Percentiles rank a stretch among this genome's conserved stretches.
These are phyloP conservation scores for Psidium friedrichsthalianum DNA, from an alignment of 345 rosid species.

Conservation along the genomic window DNA sequence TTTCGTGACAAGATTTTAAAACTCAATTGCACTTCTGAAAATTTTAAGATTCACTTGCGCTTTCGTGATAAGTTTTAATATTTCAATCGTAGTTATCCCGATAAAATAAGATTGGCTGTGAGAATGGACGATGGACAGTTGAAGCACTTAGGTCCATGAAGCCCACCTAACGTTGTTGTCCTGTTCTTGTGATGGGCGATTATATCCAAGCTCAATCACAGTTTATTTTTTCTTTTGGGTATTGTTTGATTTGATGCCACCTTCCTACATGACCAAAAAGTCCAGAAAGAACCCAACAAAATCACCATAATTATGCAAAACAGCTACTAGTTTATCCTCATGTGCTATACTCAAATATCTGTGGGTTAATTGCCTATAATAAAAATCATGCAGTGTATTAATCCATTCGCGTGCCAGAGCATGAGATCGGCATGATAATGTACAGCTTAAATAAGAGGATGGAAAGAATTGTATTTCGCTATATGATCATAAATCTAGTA, in stretches of 20 bases:
- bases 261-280: neutral
- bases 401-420: no score
- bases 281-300: neutral
- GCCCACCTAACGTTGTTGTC: neutral
- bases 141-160: neutral
- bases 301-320: neutral
- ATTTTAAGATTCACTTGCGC: no score
- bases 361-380: neutral
- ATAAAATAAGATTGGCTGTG: neutral
- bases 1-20: no score
- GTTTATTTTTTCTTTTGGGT: neutral
- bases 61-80: no score
- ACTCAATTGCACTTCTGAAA: no score
- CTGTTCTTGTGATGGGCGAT: neutral
- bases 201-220: neutral
- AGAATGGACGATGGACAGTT: neutral
- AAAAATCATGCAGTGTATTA: no score
- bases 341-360: neutral
- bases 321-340: neutral
- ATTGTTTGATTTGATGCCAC: neutral
- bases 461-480: neutral
- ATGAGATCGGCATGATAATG: no score
- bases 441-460: neutral
- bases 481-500: neutral
- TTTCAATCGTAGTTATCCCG: no score